Conservation (phyloP, 345 rosid species). For the Ceriops tagal region DNA sequence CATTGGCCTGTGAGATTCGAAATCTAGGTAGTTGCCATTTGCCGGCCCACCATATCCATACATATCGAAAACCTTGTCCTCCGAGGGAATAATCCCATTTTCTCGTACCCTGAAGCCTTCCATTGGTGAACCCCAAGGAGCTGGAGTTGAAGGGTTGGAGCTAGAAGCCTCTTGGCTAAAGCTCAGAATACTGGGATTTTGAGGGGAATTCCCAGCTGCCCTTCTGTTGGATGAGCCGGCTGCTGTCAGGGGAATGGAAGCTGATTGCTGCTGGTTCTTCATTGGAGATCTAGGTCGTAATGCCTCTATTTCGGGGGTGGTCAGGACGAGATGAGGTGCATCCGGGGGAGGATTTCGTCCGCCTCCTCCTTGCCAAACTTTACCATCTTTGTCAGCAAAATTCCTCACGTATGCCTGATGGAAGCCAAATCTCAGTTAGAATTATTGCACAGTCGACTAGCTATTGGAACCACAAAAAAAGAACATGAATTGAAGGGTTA, state of each 20-base stretch:
- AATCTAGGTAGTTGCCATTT: slow-evolving; percentile 44
- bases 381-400: slow-evolving; percentile 90
- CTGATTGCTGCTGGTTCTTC: slow-evolving; percentile 89
- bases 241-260: slow-evolving; percentile 56
- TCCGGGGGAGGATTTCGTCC: slow-evolving; percentile 97
- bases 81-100: slow-evolving; percentile 33
- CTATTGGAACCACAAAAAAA: too few relatives aligned
- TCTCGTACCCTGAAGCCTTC: slow-evolving; percentile 71
- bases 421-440: slow-evolving; percentile 8
- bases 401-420: slow-evolving; percentile 62
- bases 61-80: slow-evolving; percentile 53
- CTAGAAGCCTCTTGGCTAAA: slow-evolving; percentile 63
- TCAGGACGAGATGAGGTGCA: slow-evolving; percentile 79
- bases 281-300: slow-evolving; percentile 95
- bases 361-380: slow-evolving; percentile 98
- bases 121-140: slow-evolving; percentile 56
- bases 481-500: too few relatives aligned
- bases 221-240: slow-evolving; percentile 62
- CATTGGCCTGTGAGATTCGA: slow-evolving; percentile 50
- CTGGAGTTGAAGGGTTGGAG: slow-evolving; percentile 61
- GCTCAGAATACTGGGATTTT: slow-evolving; percentile 47
- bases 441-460: not conserved
- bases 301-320: slow-evolving; percentile 84
- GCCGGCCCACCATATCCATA: slow-evolving; percentile 47
- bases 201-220: slow-evolving; percentile 68